phyloP scores from a whole-genome alignment of 768 basidiomycete genomes.

The Hygrophoropsis aurantiaca region DNA sequence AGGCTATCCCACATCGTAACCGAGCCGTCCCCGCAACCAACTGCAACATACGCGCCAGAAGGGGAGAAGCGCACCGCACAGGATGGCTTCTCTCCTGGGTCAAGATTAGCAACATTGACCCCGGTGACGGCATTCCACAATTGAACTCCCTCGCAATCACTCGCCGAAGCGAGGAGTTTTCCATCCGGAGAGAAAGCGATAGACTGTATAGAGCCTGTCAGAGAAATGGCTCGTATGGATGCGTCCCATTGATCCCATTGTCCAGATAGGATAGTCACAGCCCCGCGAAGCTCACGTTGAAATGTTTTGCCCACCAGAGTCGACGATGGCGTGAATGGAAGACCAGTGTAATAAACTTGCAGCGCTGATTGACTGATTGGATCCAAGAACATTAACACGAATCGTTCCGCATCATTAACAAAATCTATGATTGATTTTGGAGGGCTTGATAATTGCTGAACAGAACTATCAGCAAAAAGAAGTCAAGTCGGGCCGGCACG shows the following conservation, averaged over 20 bases:
- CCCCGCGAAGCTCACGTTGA: slow-evolving; percentile 7
- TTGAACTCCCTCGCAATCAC: slow-evolving; percentile 15
- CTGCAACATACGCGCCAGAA: slow-evolving; percentile 18
- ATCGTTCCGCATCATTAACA: slow-evolving; percentile 16
- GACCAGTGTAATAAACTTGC: slow-evolving; percentile 15
- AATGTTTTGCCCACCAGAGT: slow-evolving; percentile 8
- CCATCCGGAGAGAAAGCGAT: slow-evolving; percentile 14
- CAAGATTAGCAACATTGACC: slow-evolving; percentile 17
- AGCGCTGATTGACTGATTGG: slow-evolving; percentile 19
- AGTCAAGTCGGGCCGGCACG: not conserved
- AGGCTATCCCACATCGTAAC: slow-evolving; percentile 22
- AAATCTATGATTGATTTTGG: slow-evolving; percentile 9
- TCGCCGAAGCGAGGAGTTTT: slow-evolving; percentile 13
- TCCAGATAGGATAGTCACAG: not conserved
- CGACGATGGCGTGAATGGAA: not conserved
- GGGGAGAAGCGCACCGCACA: slow-evolving; percentile 16
- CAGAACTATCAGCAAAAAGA: not conserved
- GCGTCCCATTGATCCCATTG: not conserved
- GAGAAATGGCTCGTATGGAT: slow-evolving; percentile 2
- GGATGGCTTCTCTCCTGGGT: slow-evolving; percentile 7
- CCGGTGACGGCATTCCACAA: slow-evolving; percentile 21
- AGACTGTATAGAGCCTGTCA: slow-evolving; percentile 10
- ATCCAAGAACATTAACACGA: slow-evolving; percentile 18
- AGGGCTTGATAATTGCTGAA: not conserved
- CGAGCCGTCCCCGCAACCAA: slow-evolving; percentile 14